Conservation (phyloP, 345 rosid genomes). For the Populus euphratica region DNA sequence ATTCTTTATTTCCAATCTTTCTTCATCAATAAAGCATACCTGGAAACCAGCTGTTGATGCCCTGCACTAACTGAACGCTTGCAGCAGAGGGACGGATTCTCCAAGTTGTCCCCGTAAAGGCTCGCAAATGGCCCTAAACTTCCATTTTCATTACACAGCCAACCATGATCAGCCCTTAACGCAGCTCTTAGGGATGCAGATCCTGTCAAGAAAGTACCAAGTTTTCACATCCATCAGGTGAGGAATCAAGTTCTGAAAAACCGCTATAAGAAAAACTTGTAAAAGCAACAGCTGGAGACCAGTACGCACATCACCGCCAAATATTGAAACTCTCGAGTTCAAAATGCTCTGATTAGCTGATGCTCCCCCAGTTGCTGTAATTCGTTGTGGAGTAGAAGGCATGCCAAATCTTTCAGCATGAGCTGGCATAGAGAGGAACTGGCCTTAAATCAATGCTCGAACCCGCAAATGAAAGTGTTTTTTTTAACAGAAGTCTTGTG, state of each 20-base stretch:
- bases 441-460: slow-evolving; percentile 82
- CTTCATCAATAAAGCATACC: slow-evolving; percentile 58
- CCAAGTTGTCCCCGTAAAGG: slow-evolving; percentile 62
- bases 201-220: slow-evolving; percentile 36
- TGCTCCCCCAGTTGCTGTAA: slow-evolving; percentile 92
- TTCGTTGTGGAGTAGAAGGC: slow-evolving; percentile 82
- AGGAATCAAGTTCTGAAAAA: neutral
- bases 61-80: slow-evolving; percentile 59
- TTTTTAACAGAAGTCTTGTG: neutral
- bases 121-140: slow-evolving; percentile 59
- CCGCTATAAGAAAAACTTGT: neutral
- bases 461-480: slow-evolving; percentile 45
- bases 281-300: slow-evolving; percentile 36
- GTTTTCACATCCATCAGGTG: neutral
- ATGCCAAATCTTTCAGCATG: slow-evolving; percentile 85
- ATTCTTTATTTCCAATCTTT: slow-evolving; percentile 70
- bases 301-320: slow-evolving; percentile 78
- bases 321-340: slow-evolving; percentile 56
- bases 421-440: slow-evolving; percentile 80
- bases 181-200: slow-evolving; percentile 97
- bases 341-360: slow-evolving; percentile 72
- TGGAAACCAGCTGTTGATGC: slow-evolving; percentile 42
- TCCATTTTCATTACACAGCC: slow-evolving; percentile 71
- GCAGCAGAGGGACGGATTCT: slow-evolving; percentile 61
- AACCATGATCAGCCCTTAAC: slow-evolving; percentile 83